phyloP scores from a whole-genome alignment of 495 filamentous ascomycete genomes.

The Talaromyces liani region DNA sequence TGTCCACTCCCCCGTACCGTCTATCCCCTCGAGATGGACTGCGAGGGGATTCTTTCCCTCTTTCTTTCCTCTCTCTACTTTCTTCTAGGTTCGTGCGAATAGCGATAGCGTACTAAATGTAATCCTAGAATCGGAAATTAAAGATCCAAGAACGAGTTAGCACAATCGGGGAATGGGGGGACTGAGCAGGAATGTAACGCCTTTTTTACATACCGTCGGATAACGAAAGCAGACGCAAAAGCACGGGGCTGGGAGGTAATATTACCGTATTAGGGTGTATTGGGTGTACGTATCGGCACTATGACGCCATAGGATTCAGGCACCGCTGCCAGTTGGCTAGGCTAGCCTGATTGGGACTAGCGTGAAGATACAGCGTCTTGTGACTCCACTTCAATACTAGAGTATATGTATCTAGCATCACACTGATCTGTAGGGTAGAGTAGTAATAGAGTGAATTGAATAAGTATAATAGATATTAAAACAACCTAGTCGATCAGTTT shows the following conservation, averaged over 20 bases:
- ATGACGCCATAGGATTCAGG: constrained; percentile 4
- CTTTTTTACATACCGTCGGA: not conserved
- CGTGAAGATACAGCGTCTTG: not conserved
- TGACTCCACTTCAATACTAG: no score
- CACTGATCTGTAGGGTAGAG: no score
- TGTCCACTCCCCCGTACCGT: not conserved
- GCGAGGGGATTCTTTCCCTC: not conserved
- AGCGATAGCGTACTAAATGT: not conserved
- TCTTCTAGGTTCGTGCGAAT: not conserved
- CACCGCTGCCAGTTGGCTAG: constrained; percentile 22
- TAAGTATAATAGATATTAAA: not conserved
- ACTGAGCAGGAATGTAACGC: not conserved
- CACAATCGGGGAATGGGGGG: not conserved
- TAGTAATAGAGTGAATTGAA: not conserved
- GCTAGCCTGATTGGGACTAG: not conserved
- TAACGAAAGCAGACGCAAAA: not conserved
- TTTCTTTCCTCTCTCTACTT: not conserved
- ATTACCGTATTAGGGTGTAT: not conserved
- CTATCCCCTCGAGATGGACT: not conserved
- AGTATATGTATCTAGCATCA: not conserved
- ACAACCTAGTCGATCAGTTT: not conserved
- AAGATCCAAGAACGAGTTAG: not conserved
- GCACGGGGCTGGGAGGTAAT: not conserved
- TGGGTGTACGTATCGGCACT: not conserved
- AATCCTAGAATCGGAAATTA: not conserved